A percentile compares a stretch with the other conserved stretches of the same genome.
These are phyloP conservation scores for Styphnolobium japonicum DNA, from an alignment of 306 rosid genomes.

Conservation along the genomic window DNA sequence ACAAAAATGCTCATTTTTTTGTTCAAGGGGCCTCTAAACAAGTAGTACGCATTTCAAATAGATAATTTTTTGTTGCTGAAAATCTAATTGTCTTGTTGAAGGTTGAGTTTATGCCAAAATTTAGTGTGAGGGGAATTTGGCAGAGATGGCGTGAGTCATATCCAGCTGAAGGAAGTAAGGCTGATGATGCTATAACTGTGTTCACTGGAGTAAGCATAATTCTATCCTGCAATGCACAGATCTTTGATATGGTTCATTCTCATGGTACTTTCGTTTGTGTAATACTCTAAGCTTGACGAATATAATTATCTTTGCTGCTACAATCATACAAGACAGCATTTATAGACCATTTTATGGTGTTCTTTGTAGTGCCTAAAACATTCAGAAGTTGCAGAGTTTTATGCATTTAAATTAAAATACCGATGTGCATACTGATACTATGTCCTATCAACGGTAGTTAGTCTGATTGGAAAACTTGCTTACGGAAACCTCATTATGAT, in stretches of 20 bases:
- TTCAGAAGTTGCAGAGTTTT: neutral
- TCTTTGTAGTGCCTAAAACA: conserved; percentile 4
- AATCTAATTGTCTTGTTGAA: conserved; percentile 42
- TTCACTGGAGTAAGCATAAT: conserved; percentile 85
- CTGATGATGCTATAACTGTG: conserved; percentile 62
- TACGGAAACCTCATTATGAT: conserved; percentile 5
- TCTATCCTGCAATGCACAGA: conserved; percentile 5
- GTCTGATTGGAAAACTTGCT: neutral
- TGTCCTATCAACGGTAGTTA: conserved; percentile 4
- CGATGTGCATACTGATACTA: neutral
- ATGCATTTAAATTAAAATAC: conserved; percentile 1
- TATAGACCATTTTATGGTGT: conserved; percentile 4
- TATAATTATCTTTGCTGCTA: neutral
- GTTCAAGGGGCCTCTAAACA: conserved; percentile 20
- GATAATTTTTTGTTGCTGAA: conserved; percentile 11
- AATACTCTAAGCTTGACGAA: conserved; percentile 10
- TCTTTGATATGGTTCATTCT: conserved; percentile 2
- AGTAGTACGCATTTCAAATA: conserved; percentile 10
- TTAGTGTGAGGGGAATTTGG: conserved; percentile 93
- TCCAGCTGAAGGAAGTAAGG: conserved; percentile 58
- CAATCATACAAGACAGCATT: conserved; percentile 14
- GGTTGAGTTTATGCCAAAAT: conserved; percentile 97
- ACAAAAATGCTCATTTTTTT: neutral
- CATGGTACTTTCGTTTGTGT: neutral
- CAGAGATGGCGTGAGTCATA: conserved; percentile 93